These are phyloP conservation scores for Xylariaceae sp. DNA, from an alignment of 2,329 filamentous ascomycete genomes.

Conservation along the genomic window DNA sequence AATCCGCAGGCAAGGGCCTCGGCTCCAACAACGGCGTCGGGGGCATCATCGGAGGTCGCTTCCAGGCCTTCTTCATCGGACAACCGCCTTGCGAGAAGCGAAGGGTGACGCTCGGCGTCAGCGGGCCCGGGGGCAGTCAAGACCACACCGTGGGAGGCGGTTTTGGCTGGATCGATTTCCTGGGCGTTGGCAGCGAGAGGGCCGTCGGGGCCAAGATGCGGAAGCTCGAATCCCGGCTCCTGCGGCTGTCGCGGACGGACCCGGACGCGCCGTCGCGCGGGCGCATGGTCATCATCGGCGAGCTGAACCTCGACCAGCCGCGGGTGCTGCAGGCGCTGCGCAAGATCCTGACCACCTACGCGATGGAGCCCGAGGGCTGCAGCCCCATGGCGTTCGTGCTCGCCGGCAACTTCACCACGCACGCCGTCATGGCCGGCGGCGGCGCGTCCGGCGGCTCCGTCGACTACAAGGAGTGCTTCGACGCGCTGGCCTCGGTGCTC, in stretches of 20 bases:
- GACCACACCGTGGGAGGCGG: slow-evolving; percentile 64
- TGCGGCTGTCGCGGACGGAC: slow-evolving; percentile 33
- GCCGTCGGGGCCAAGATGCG: slow-evolving; percentile 79
- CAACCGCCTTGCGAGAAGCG: slow-evolving; percentile 87
- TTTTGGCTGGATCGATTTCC: slow-evolving; percentile 96
- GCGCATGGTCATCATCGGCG: slow-evolving; percentile 69
- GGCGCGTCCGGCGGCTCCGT: slow-evolving; percentile 73
- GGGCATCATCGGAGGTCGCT: slow-evolving; percentile 84
- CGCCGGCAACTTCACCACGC: slow-evolving; percentile 72
- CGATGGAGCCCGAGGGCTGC: slow-evolving; percentile 52
- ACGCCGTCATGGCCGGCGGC: slow-evolving; percentile 59
- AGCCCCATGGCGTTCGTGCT: slow-evolving; percentile 75
- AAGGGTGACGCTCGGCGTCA: slow-evolving; percentile 67
- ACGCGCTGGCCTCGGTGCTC: slow-evolving; percentile 73
- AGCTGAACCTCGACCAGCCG: slow-evolving; percentile 80
- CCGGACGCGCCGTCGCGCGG: slow-evolving; percentile 31
- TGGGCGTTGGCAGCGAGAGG: slow-evolving; percentile 83
- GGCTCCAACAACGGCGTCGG: slow-evolving; percentile 77
- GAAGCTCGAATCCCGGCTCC: slow-evolving; percentile 62
- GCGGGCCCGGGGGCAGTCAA: slow-evolving; percentile 47
- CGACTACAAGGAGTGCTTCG: slow-evolving; percentile 95
- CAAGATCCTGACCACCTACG: slow-evolving; percentile 70
- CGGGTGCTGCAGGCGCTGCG: slow-evolving; percentile 73
- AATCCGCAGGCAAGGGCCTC: slow-evolving; percentile 59
- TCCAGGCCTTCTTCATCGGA: slow-evolving; percentile 83